phyloP scores from a whole-genome alignment of 2,329 filamentous ascomycete species.

The Trichoderma lentiforme region DNA sequence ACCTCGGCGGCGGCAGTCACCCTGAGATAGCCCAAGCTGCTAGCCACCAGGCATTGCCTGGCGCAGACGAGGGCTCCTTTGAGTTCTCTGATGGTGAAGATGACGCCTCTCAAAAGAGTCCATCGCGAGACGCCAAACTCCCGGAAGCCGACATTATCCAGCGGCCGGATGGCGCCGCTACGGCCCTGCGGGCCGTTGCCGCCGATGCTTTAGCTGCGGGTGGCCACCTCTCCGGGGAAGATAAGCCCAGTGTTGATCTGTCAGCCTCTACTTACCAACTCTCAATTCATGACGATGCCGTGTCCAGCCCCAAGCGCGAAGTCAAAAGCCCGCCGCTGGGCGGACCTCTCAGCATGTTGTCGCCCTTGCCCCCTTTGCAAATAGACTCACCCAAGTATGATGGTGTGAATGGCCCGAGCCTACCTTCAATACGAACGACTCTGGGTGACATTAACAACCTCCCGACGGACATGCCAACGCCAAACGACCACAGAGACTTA shows the following conservation, averaged over 20 bases:
- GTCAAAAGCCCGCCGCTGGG: conserved; percentile 10
- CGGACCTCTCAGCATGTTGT: conserved; percentile 22
- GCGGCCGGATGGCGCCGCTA: background rate
- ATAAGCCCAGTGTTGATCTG: conserved; percentile 28
- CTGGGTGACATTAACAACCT: conserved; percentile 35
- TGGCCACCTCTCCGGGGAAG: conserved; percentile 17
- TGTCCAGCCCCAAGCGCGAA: conserved; percentile 16
- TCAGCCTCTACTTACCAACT: conserved; percentile 31
- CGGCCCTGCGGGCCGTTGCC: conserved; percentile 31
- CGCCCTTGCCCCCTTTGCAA: conserved; percentile 35
- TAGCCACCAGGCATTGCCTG: conserved; percentile 50
- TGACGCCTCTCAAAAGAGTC: conserved; percentile 22
- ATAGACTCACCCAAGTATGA: conserved; percentile 36
- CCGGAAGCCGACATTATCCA: background rate
- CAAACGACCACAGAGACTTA: conserved; percentile 35
- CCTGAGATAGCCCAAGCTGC: conserved; percentile 62
- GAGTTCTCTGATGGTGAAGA: conserved; percentile 25
- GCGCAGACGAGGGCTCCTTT: conserved; percentile 40
- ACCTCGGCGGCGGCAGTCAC: conserved; percentile 60
- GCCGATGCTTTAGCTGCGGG: conserved; percentile 31
- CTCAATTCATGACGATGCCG: conserved; percentile 34
- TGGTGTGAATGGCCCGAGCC: conserved; percentile 30
- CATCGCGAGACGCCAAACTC: background rate
- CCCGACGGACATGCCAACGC: conserved; percentile 28
- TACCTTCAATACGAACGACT: conserved; percentile 37